phyloP scores from a whole-genome alignment of 176 grass and related monocot species.

The Aegilops tauschii region DNA sequence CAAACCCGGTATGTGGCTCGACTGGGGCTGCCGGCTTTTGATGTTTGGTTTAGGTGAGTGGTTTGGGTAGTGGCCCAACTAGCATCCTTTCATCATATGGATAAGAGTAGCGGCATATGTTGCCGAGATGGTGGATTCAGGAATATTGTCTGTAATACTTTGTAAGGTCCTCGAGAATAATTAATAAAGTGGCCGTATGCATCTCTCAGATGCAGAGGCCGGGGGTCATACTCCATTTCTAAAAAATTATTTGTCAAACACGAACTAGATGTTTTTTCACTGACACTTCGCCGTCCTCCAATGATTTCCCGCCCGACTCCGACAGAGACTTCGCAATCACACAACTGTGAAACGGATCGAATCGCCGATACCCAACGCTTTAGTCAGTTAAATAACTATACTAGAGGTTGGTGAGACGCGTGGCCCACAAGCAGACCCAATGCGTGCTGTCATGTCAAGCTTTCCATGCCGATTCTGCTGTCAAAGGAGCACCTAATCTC shows the following conservation, averaged over 20 bases:
- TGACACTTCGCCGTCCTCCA: constrained; percentile 20
- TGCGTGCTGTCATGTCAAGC: constrained; percentile 40
- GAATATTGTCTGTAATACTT: too few species aligned
- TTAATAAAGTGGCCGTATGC: too few species aligned
- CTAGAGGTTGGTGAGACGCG: constrained; percentile 20
- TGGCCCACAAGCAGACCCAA: background rate
- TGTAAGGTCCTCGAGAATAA: too few species aligned
- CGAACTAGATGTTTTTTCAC: constrained; percentile 27
- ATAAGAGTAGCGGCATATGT: too few species aligned
- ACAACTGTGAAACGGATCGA: constrained; percentile 19
- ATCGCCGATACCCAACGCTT: constrained; percentile 7
- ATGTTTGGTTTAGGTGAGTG: too few species aligned
- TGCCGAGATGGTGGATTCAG: too few species aligned
- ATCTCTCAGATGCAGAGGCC: too few species aligned
- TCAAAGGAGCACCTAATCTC: constrained; percentile 27
- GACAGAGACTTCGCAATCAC: constrained; percentile 18
- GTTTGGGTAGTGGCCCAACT: too few species aligned
- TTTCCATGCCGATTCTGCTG: constrained; percentile 52
- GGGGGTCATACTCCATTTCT: too few species aligned
- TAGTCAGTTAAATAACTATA: constrained; percentile 22
- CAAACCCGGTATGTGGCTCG: too few species aligned
- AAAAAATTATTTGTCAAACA: constrained; percentile 20
- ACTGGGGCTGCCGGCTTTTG: too few species aligned
- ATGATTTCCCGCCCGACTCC: constrained; percentile 37
- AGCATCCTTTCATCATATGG: too few species aligned